Base-by-base conservation (phyloP, 768 basidiomycete species). In the Rhodotorula sphaerocarpa region DNA sequence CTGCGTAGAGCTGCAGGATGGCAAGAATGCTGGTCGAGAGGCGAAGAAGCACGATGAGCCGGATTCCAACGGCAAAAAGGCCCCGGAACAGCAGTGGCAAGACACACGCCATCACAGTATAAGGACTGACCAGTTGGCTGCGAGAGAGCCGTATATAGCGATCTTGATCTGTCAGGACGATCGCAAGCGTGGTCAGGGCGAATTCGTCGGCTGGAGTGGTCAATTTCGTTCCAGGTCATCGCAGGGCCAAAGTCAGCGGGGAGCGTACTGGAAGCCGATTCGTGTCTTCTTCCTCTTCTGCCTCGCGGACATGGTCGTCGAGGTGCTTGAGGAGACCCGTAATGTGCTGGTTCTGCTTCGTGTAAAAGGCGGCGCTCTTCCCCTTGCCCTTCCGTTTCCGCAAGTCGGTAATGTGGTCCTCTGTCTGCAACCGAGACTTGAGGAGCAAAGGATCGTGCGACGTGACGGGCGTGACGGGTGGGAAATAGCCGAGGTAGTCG, bases 221-320 rank as follows among this genome's bases (percentile, higher is more conserved):
- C n/a, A n/a, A n/a, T n/a, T n/a, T n/a, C n/a, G n/a, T n/a, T n/a
- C n/a, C n/a, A n/a, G n/a, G n/a, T n/a, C n/a, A n/a, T n/a, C n/a
- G n/a, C n/a, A n/a, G n/a, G n/a, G n/a, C n/a, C n/a, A n/a, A n/a
- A n/a, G 20, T 31, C 41, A 33, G 27, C 28, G 41, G n/a, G n/a
- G n/a, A n/a, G n/a, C 66, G 28, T 12, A 67, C 62, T 7, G 59
- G 53, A 15, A 88, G 70, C 25, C 86, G 84, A 42, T 81, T 78
- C 34, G 80, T 79, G 41, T 85, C 82, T 73, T 85, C 86, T 36
- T 84, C 83, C 18, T 80, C 79, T 63, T 79, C 81, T 21, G 90
- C 90, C 70, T 93, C 88, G 54, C 83, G 81, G 0, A 89, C 89
- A 71, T 91, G 87, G 39, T 86, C 84, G 41, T 90, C 87, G 82